Evolutionary conservation across 192 early-diverging fungal genomes (phyloP), one percentile per base, ranked within the genome.

Genomic region (Dimargaris cristalligena): DNA sequence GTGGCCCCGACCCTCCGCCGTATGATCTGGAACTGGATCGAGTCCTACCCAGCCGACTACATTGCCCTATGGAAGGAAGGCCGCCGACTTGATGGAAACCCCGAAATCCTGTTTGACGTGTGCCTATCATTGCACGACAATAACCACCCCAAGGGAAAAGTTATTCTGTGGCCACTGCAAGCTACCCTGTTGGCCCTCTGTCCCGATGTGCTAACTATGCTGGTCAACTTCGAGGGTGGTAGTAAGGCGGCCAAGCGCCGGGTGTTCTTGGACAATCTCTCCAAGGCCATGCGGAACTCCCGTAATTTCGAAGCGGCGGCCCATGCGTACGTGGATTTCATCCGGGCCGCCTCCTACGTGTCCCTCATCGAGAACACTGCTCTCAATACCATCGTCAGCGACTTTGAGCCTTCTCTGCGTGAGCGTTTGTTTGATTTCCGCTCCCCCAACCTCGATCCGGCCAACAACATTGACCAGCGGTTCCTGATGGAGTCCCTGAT

Each of bases 1-100:
- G 70, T 85, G 63, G 84, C 88, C 0, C 73, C 84, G 11, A 77
- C 85, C 16, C 73, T 94, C 54, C 80, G 89, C 23, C 81, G 83
- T 29, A 80, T 80, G 4, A 89, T 97, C 60, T 94, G 91, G 92
- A 84, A 85, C 68, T 97, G 90, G 82, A 92, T 97, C 35, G 82
- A 89, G 56, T 78, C 81, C 13, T 93, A 88, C 63, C 84, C 88
- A 0, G 68, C 75, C 9, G 91, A 93, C 55, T 97, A 90, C 66
- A 78, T 86, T 38, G 75, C 78, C 48, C 71, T 92, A 47, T 87
- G 86, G 66, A 78, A 80, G 52, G 74, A 60, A 20, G 73, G 75
- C 59, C 72, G 68, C 48, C 69, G 78, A 4, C 63, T 81, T 30
- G 81, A 81, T 31, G 82, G 84, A 41, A 71, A 75, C 3, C 86